These are phyloP conservation scores for Paulinella micropora DNA, from an alignment of 78 protist species.

Conservation along the genomic window DNA sequence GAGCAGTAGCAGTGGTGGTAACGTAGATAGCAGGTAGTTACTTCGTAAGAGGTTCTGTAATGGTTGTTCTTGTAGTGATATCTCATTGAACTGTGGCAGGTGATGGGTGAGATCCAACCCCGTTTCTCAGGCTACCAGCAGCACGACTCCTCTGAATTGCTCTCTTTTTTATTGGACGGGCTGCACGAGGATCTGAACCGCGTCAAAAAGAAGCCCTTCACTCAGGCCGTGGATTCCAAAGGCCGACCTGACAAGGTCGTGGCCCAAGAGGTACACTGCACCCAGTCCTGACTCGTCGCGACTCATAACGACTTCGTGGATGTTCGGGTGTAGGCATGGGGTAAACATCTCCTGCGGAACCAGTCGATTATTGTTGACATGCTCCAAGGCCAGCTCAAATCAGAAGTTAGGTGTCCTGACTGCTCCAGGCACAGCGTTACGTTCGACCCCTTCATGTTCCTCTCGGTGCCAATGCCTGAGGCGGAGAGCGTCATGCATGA, in stretches of 20 bases:
- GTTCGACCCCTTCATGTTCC: conserved; percentile 23
- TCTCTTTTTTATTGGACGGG: conserved; percentile 14
- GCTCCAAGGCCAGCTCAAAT: conserved; percentile 16
- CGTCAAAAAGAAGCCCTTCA: conserved; percentile 6
- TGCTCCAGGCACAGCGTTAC: conserved; percentile 11
- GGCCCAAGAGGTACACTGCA: background rate
- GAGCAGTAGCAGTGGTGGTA: too few relatives aligned
- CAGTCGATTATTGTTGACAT: conserved; percentile 1
- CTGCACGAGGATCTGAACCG: conserved; percentile 36
- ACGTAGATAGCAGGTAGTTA: too few relatives aligned
- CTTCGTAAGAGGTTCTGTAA: too few relatives aligned
- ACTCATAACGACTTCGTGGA: too few relatives aligned
- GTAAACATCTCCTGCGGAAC: background rate
- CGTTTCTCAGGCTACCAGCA: conserved; percentile 17
- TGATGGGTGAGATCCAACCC: background rate
- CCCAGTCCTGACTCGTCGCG: too few relatives aligned
- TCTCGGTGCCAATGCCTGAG: conserved; percentile 10
- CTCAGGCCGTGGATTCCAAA: background rate
- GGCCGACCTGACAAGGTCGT: background rate
- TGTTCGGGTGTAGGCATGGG: too few relatives aligned
- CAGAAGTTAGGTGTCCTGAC: conserved; percentile 12
- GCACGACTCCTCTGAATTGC: conserved; percentile 35
- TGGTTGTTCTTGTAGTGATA: too few relatives aligned
- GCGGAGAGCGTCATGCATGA: background rate
- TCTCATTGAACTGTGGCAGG: background rate